Evolutionary conservation across 1,284 basidiomycete species (phyloP).

Genomic region (Psilocybe mexicana): DNA sequence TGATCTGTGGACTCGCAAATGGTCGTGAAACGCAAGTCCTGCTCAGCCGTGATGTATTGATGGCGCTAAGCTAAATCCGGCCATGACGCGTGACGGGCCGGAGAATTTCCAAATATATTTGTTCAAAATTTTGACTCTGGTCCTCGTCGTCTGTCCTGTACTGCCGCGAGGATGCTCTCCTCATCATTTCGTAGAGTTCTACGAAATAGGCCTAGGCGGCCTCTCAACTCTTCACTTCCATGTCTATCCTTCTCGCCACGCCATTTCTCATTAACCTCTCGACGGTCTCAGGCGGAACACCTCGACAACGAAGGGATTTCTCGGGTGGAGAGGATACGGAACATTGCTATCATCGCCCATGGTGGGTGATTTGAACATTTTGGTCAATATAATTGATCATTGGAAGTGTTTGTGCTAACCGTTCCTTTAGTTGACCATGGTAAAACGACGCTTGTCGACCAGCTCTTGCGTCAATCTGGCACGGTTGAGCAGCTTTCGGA

Average conservation of each 20-base stretch:
- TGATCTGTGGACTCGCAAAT: no score
- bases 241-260: neutral
- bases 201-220: constrained; percentile 4
- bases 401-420: constrained; percentile 6
- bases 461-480: constrained; percentile 47
- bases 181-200: constrained; percentile 13
- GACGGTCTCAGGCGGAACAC: constrained; percentile 15
- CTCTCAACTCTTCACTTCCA: neutral
- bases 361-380: constrained; percentile 26
- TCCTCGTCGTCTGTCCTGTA: neutral
- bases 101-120: no score
- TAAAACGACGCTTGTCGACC: constrained; percentile 52
- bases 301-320: constrained; percentile 26
- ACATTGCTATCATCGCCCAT: constrained; percentile 43
- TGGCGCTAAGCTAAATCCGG: no score
- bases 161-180: constrained; percentile 13
- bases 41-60: no score
- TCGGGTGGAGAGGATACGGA: constrained; percentile 34
- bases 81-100: no score
- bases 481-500: constrained; percentile 41
- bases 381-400: constrained; percentile 2
- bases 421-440: constrained; percentile 44
- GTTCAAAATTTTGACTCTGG: neutral
- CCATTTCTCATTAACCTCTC: constrained; percentile 8
- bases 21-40: no score